Conservation (phyloP, 2,329 filamentous ascomycete species). For the Diplodia corticola region DNA sequence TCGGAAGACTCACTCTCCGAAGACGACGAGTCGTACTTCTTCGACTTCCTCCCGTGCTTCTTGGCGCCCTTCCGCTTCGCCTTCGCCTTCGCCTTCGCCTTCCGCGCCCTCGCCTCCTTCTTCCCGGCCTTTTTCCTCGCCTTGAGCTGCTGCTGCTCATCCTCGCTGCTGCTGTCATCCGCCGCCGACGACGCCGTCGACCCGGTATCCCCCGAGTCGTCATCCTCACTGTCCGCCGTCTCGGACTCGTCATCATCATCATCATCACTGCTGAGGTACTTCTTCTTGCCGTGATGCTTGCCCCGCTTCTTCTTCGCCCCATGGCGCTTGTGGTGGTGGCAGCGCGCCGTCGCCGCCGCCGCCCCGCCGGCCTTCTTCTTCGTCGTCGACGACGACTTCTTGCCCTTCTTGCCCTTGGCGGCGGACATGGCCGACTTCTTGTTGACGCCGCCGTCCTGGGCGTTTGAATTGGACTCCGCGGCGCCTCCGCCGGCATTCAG, state of each 20-base stretch:
- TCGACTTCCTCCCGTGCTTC: constrained; percentile 32
- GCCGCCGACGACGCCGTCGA: constrained; percentile 27
- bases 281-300: constrained; percentile 21
- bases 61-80: constrained; percentile 16
- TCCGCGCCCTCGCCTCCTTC: constrained; percentile 35
- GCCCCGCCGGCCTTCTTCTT: constrained; percentile 24
- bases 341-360: not conserved
- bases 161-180: constrained; percentile 22
- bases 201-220: constrained; percentile 24
- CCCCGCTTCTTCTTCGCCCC: constrained; percentile 14
- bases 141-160: constrained; percentile 15
- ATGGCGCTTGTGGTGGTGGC: not conserved
- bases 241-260: constrained; percentile 1
- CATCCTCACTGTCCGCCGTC: constrained; percentile 30
- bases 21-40: constrained; percentile 29
- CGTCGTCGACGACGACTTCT: constrained; percentile 17
- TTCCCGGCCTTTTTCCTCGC: constrained; percentile 26
- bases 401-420: constrained; percentile 24
- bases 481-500: not conserved
- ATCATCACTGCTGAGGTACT: constrained; percentile 20
- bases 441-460: not conserved
- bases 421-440: not conserved
- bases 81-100: constrained; percentile 29
- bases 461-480: not conserved
- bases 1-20: constrained; percentile 24